Evolutionary conservation across 2,329 filamentous ascomycete species (phyloP), one percentile per base, ranked within the genome.

Genomic region (Neofusicoccum ribis): DNA sequence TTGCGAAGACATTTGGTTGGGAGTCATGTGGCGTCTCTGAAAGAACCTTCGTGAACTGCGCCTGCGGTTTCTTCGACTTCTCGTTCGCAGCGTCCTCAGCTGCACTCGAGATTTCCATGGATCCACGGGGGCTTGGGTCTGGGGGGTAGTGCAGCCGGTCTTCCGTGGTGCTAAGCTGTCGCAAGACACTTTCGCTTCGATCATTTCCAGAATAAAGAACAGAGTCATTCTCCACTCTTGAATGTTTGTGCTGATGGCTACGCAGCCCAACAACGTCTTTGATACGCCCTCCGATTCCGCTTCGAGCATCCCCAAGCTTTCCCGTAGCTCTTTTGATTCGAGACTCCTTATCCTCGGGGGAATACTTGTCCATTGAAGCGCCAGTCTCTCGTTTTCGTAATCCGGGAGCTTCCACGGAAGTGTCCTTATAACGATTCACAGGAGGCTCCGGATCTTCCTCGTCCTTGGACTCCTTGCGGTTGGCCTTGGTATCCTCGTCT

Each of bases 261-360:
- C 79, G 77, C 41, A 81, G 72, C 39, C 91, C 91, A 41, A 97
- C 90, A 2, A 89, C 92, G 73, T 94, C 92, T 73, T 93, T 93
- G 75, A 97, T 93, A 41, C 91, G 88, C 1, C 91, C 63, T 46
- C 63, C 91, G 64, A 97, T 84, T 0, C 93, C 92, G 64, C 90
- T 92, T 52, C 90, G 88, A 51, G 92, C 91, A 76, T 96, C 92
- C 68, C 86, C 91, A 74, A 91, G 90, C 69, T 90, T 90, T 5
- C 87, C 91, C 2, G 90, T 90, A 15, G 95, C 91, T 67, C 89
- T 91, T 75, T 91, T 95, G 76, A 93, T 86, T 39, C 74, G 70
- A 8, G 58, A 62, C 20, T 67, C 66, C 31, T 61, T 63, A 15
- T 66, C 49, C n/a, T 66, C 64, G 3, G 49, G 56, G 20, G 44